phyloP scores from a whole-genome alignment of 2,329 filamentous ascomycete species.

The Thielaviopsis punctulata region DNA sequence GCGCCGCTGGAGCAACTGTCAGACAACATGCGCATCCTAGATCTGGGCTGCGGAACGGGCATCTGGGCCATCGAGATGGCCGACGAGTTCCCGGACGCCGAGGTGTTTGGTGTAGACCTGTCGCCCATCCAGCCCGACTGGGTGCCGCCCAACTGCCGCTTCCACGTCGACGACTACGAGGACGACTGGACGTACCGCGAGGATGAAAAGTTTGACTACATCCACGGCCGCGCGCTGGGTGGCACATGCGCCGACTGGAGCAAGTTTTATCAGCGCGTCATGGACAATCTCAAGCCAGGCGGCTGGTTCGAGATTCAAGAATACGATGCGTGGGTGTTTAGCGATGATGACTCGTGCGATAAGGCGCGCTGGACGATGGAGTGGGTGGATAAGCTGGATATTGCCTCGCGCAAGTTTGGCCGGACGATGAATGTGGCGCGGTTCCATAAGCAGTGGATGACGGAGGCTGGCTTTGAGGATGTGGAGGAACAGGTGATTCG shows the following conservation, averaged over 20 bases:
- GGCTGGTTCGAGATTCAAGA: slow-evolving; percentile 25
- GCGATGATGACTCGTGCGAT: slow-evolving; percentile 22
- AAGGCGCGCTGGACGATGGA: slow-evolving; percentile 23
- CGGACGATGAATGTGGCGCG: slow-evolving; percentile 23
- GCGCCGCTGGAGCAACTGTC: slow-evolving; percentile 23
- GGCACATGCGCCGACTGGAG: slow-evolving; percentile 20
- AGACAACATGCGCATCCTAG: slow-evolving; percentile 29
- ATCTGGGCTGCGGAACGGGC: slow-evolving; percentile 43
- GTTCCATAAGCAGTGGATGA: slow-evolving; percentile 22
- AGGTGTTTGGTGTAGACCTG: slow-evolving; percentile 33
- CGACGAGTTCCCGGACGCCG: slow-evolving; percentile 23
- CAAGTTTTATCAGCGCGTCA: slow-evolving; percentile 18
- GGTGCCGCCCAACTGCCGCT: slow-evolving; percentile 44
- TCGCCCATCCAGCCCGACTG: slow-evolving; percentile 40
- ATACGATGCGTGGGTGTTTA: slow-evolving; percentile 23
- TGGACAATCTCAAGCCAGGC: slow-evolving; percentile 19
- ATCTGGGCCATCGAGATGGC: slow-evolving; percentile 35
- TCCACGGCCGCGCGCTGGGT: slow-evolving; percentile 15
- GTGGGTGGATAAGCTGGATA: slow-evolving; percentile 22
- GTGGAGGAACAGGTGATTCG: slow-evolving; percentile 18
- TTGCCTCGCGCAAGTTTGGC: slow-evolving; percentile 21
- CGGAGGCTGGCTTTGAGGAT: slow-evolving; percentile 22
- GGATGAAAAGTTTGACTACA: slow-evolving; percentile 23
- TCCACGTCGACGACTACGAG: slow-evolving; percentile 48
- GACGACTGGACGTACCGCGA: slow-evolving; percentile 25